These are phyloP conservation scores for Daldinia decipiens DNA, from an alignment of 495 filamentous ascomycete species.

Conservation along the genomic window DNA sequence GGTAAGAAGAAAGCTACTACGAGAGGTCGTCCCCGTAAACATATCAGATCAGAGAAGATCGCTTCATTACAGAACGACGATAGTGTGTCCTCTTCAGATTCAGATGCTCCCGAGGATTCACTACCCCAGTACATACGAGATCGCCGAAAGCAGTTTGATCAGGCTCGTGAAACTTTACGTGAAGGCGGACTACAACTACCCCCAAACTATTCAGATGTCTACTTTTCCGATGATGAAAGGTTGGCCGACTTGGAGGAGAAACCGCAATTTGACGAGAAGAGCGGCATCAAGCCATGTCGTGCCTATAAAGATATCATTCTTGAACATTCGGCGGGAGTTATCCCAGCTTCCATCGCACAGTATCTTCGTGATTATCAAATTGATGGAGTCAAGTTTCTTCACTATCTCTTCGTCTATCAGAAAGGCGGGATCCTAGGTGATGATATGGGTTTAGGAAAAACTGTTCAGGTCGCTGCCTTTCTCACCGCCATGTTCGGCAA, in stretches of 20 bases:
- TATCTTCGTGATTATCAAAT: conserved; percentile 94
- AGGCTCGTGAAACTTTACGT: conserved; percentile 64
- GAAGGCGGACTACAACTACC: conserved; percentile 79
- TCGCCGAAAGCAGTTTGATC: conserved; percentile 68
- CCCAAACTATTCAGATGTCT: conserved; percentile 80
- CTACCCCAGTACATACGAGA: conserved; percentile 60
- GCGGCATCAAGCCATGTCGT: conserved; percentile 66
- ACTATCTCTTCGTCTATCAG: conserved; percentile 91
- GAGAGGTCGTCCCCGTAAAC: conserved; percentile 22
- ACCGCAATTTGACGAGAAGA: conserved; percentile 69
- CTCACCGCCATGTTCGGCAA: conserved; percentile 94
- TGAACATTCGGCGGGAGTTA: conserved; percentile 78
- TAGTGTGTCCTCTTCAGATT: conserved; percentile 31
- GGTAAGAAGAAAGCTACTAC: conserved; percentile 32
- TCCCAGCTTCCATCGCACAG: conserved; percentile 91
- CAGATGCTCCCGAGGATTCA: conserved; percentile 15
- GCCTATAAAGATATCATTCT: conserved; percentile 80
- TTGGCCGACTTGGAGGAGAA: conserved; percentile 70
- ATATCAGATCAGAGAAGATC: conserved; percentile 11
- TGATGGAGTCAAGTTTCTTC: conserved; percentile 84
- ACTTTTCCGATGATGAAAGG: conserved; percentile 87
- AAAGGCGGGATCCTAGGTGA: conserved; percentile 91
- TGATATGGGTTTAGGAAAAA: conserved; percentile 98
- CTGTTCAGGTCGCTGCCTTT: conserved; percentile 95
- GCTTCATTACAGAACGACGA: conserved; percentile 28